Evolutionary conservation across 352 stramenopile species (phyloP).

Genomic region (Globisporangium emineosum): DNA sequence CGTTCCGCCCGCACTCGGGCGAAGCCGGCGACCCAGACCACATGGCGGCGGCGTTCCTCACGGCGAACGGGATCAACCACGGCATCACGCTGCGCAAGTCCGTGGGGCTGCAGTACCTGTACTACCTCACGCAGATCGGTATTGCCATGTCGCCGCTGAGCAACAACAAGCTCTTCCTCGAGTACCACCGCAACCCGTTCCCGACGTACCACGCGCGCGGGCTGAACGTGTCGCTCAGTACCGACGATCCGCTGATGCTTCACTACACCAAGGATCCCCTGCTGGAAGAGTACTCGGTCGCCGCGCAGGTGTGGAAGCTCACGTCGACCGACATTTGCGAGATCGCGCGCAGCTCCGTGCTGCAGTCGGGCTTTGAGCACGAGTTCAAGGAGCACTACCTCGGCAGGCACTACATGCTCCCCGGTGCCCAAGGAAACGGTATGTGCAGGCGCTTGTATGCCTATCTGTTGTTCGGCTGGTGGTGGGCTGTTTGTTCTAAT

Average conservation of each 20-base stretch:
- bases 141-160: slow-evolving; percentile 92
- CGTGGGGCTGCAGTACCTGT: slow-evolving; percentile 97
- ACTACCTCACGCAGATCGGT: slow-evolving; percentile 97
- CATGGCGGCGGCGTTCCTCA: slow-evolving; percentile 89
- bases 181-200: slow-evolving; percentile 95
- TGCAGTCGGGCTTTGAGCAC: slow-evolving; percentile 98
- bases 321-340: slow-evolving; percentile 98
- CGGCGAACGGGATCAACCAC: slow-evolving; percentile 96
- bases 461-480: slow-evolving; percentile 14
- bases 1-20: slow-evolving; percentile 97
- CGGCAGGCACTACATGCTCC: slow-evolving; percentile 88
- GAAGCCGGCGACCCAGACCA: slow-evolving; percentile 98
- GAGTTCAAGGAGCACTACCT: slow-evolving; percentile 98
- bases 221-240: slow-evolving; percentile 98
- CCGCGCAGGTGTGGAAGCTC: slow-evolving; percentile 93
- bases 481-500: neutral
- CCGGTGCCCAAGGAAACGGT: slow-evolving; percentile 76
- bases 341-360: slow-evolving; percentile 97
- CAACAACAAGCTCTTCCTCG: slow-evolving; percentile 96
- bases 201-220: slow-evolving; percentile 94
- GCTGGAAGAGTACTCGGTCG: slow-evolving; percentile 95
- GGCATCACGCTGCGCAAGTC: slow-evolving; percentile 97
- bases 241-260: slow-evolving; percentile 98
- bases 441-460: too few relatives aligned
- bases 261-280: slow-evolving; percentile 99